Evolutionary conservation across 371 early-diverging fungal species (phyloP), one percentile per base, ranked within the genome.

Genomic region (Rhizopus sp.): DNA sequence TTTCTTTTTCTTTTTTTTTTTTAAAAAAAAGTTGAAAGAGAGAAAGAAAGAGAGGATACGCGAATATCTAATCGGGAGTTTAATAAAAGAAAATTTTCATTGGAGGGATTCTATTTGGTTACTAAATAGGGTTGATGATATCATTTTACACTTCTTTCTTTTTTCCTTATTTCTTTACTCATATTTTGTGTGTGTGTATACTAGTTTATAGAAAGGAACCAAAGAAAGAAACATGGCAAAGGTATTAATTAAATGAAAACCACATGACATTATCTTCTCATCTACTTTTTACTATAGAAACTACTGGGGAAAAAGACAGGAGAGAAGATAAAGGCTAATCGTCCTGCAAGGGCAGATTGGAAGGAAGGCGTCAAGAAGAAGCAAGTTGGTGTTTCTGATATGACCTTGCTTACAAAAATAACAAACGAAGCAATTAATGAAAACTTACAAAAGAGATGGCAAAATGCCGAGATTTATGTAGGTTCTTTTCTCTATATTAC

Each of bases 401-500:
- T 93, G 93, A 92, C 93, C 2, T 75, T 93, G 66, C 68, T 93
- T 68, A 85, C 92, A 40, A 91, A 91, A 71, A 89, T 93, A 69
- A 88, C 85, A 63, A 88, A 93, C 72, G 92, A 92, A 52, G 84
- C 84, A 41, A 93, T 93, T 68, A 91, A 88, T 58, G 92, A 90
- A 12, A 93, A 93, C 73, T 73, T 93, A 63, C 84, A 87, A 76
- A 88, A 89, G 72, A 83, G 93, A 62, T 92, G 88, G 70, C 76
- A 87, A 60, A 90, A 91, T 66, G 90, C 79, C 53, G 91, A 91
- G 68, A 93, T 93, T 56, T 93, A 93, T 74, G 89, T 87, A 85
- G 77, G 77, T 60, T 32, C 23, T 34, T 16, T 50, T 12, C 6
- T n/a, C 39, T 15, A 10, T 38, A 7, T 17, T 17, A 3, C 13